Evolutionary conservation across 2,329 filamentous ascomycete species (phyloP).

Genomic region (Monosporascus sp.): DNA sequence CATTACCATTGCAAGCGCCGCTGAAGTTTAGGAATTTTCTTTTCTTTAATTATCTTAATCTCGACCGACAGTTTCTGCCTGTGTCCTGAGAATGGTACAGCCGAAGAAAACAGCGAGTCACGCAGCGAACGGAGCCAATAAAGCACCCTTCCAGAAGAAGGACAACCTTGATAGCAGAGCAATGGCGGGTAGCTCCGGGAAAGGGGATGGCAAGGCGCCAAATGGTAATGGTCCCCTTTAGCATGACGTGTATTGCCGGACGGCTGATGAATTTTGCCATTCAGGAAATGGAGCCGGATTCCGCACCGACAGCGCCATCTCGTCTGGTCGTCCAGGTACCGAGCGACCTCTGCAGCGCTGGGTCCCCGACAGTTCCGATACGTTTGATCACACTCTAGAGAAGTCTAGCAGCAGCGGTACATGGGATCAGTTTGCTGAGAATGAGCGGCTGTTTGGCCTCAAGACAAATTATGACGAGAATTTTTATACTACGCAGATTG

Average conservation of each 20-base stretch:
- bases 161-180: conserved; percentile 20
- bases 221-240: conserved; percentile 31
- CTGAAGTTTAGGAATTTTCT: conserved; percentile 15
- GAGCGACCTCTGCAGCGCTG: conserved; percentile 78
- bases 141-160: conserved; percentile 27
- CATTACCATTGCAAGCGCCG: conserved; percentile 16
- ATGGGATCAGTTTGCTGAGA: conserved; percentile 95
- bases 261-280: conserved; percentile 7
- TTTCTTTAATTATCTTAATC: neutral
- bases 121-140: conserved; percentile 24
- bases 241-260: neutral
- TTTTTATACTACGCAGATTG: conserved; percentile 87
- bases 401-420: conserved; percentile 38
- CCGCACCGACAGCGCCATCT: conserved; percentile 85
- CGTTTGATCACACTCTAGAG: conserved; percentile 68
- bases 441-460: conserved; percentile 81
- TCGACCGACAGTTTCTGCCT: conserved; percentile 12
- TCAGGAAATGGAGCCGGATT: conserved; percentile 65
- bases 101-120: conserved; percentile 25
- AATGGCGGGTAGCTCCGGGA: conserved; percentile 24
- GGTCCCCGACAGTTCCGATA: conserved; percentile 63
- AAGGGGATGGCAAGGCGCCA: conserved; percentile 30
- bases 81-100: conserved; percentile 29
- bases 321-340: conserved; percentile 61
- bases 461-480: conserved; percentile 91